Conservation (phyloP, 1,284 basidiomycete genomes). For the Uromyces viciae-fabae region DNA sequence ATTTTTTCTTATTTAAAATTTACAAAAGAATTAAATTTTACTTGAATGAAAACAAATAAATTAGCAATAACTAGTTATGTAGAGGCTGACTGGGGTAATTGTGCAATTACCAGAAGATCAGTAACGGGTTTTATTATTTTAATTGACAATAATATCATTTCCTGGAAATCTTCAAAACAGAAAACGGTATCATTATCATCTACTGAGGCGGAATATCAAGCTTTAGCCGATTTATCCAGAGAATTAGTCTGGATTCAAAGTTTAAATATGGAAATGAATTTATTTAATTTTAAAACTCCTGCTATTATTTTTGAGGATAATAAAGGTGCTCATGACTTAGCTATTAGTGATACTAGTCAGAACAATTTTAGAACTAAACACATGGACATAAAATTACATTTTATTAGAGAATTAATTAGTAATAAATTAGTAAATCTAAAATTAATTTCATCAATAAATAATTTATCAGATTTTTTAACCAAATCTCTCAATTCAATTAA, state of each 20-base stretch:
- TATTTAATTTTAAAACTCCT: background rate
- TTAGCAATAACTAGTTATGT: background rate
- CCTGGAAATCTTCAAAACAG: no score
- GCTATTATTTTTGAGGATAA: background rate
- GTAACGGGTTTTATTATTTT: no score
- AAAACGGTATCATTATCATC: no score
- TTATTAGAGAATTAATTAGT: background rate
- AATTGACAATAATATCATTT: no score
- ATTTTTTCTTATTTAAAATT: background rate
- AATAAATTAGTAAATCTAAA: no score
- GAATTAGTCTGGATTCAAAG: background rate
- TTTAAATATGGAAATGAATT: background rate
- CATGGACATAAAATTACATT: background rate
- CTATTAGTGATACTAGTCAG: background rate
- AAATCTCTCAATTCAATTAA: no score
- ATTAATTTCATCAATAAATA: no score
- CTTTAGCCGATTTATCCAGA: background rate
- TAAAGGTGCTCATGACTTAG: background rate
- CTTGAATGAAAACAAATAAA: background rate
- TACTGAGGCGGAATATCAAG: no score
- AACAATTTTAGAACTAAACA: background rate
- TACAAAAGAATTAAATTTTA: background rate
- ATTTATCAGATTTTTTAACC: no score
- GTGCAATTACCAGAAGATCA: no score
- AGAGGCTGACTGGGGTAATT: background rate